Conservation (phyloP, 306 rosid genomes). For the Carpinus viminea region DNA sequence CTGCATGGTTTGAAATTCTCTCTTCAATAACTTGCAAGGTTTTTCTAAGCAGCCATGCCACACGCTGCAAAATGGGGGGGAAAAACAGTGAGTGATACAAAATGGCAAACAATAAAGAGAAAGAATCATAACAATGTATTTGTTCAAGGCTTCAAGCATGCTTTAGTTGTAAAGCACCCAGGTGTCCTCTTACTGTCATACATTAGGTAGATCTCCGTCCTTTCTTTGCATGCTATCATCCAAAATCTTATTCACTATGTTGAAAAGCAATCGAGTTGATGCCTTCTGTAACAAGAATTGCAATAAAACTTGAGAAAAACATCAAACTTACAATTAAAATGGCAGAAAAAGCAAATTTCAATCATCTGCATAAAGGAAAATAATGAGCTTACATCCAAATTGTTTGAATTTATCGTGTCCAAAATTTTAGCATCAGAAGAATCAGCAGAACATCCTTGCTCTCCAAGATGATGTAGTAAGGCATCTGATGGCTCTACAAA, state of each 20-base stretch:
- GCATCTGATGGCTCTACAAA: constrained; percentile 52
- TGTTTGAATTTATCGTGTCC: constrained; percentile 66
- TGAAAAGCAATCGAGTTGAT: constrained; percentile 69
- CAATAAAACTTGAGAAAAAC: constrained; percentile 37
- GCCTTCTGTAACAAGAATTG: constrained; percentile 59
- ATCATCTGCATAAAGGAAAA: constrained; percentile 12
- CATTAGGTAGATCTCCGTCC: constrained; percentile 73
- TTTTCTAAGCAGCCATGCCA: constrained; percentile 71
- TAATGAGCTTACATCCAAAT: constrained; percentile 70
- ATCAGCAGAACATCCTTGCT: constrained; percentile 49
- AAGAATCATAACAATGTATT: neutral
- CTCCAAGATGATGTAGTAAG: constrained; percentile 35
- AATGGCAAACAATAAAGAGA: constrained; percentile 12
- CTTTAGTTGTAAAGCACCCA: constrained; percentile 31
- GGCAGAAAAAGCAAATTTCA: constrained; percentile 5
- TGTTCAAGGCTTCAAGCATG: constrained; percentile 21
- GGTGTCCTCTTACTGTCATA: constrained; percentile 49
- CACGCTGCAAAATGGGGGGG: constrained; percentile 53
- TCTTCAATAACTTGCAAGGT: constrained; percentile 74
- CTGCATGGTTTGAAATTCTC: constrained; percentile 67
- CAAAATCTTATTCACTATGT: constrained; percentile 58
- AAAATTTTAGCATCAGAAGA: constrained; percentile 59
- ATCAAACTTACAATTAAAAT: constrained; percentile 9
- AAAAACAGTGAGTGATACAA: constrained; percentile 17
- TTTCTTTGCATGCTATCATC: constrained; percentile 62